phyloP scores from a whole-genome alignment of 73 alveolate genomes.

The Blepharisma stoltei region DNA sequence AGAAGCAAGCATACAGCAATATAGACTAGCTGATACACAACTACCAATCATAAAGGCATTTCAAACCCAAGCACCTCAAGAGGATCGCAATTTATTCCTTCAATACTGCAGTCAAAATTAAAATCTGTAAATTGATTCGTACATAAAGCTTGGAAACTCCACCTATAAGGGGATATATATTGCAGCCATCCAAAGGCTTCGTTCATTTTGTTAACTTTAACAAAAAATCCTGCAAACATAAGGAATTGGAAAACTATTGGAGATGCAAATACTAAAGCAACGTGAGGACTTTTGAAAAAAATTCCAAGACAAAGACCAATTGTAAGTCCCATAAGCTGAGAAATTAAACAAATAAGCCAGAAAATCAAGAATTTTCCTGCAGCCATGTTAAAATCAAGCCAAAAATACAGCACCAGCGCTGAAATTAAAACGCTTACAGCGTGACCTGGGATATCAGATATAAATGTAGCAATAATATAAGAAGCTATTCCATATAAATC shows the following conservation, averaged over 20 bases:
- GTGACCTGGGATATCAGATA: not conserved
- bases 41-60: too few relatives aligned
- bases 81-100: too few relatives aligned
- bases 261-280: constrained; percentile 38
- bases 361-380: constrained; percentile 4
- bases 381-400: not conserved
- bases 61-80: too few relatives aligned
- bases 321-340: not conserved
- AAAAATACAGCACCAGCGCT: not conserved
- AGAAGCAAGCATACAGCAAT: too few relatives aligned
- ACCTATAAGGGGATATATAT: constrained; percentile 53
- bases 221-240: constrained; percentile 50
- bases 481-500: not conserved
- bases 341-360: not conserved
- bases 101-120: not conserved
- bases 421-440: not conserved
- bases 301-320: not conserved
- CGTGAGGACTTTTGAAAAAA: not conserved
- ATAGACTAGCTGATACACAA: too few relatives aligned
- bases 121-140: constrained; percentile 45
- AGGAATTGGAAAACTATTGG: constrained; percentile 40
- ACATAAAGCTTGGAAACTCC: constrained; percentile 39
- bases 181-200: constrained; percentile 54
- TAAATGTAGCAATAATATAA: not conserved
- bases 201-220: constrained; percentile 32